Conservation (phyloP, 331 rosid species). For the Quercus tomentella region DNA sequence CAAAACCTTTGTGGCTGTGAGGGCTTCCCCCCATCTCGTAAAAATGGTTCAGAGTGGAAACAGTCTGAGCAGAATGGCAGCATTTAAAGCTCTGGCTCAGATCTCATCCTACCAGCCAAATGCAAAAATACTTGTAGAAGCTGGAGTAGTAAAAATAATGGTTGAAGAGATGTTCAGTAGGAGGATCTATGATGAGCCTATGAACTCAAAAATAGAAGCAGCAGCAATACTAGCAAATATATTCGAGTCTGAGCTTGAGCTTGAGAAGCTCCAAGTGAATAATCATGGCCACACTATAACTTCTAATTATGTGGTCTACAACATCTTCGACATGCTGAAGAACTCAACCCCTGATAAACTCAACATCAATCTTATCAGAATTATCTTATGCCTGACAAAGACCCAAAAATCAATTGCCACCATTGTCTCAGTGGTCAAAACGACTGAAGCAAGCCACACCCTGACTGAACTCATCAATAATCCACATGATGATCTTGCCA, state of each 20-base stretch:
- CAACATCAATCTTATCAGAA: slow-evolving; percentile 29
- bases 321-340: slow-evolving; percentile 32
- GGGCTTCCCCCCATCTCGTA: slow-evolving; percentile 34
- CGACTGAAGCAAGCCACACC: slow-evolving; percentile 31
- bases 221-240: slow-evolving; percentile 45
- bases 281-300: slow-evolving; percentile 33
- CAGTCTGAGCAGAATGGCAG: slow-evolving; percentile 24
- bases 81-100: slow-evolving; percentile 35
- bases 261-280: slow-evolving; percentile 29
- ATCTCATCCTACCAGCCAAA: slow-evolving; percentile 38
- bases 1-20: slow-evolving; percentile 32
- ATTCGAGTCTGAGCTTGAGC: slow-evolving; percentile 26
- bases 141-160: slow-evolving; percentile 38
- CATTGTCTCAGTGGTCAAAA: slow-evolving; percentile 26
- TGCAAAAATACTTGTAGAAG: slow-evolving; percentile 27
- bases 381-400: slow-evolving; percentile 29
- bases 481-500: slow-evolving; percentile 26
- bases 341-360: slow-evolving; percentile 41
- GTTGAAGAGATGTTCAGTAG: slow-evolving; percentile 46
- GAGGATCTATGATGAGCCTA: slow-evolving; percentile 30
- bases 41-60: slow-evolving; percentile 33
- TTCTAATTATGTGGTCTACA: slow-evolving; percentile 34
- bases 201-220: slow-evolving; percentile 37
- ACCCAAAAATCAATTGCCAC: slow-evolving; percentile 25
- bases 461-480: slow-evolving; percentile 29